Base-by-base conservation (phyloP, 1,284 basidiomycete genomes). In the Anthracocystis setariae region DNA sequence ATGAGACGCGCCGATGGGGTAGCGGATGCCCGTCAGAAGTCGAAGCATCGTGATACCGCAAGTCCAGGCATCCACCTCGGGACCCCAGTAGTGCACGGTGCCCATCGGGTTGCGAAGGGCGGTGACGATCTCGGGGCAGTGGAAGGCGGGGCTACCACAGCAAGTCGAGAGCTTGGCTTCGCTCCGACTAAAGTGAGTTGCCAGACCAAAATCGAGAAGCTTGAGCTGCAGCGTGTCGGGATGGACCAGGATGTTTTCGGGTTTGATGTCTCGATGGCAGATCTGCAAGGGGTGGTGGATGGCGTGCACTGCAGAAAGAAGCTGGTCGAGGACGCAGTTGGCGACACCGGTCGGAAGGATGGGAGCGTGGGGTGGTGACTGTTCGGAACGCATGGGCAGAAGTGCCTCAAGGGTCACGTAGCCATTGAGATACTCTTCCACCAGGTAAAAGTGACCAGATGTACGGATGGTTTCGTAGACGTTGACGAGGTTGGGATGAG, bases 1-100 rank as follows among this genome's bases (percentile, higher is more conserved):
- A 70, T 87, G 87, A 7, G 83, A 79, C 3, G 86, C 83, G 3
- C 87, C 87, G 49, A 88, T 82, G 1, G 87, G 87, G 64, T 87
- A 88, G 21, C 85, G 84, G 37, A 81, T 75, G 20, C 86, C 84
- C 0, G 85, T 82, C n/a, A 87, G 78, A 25, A 86, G 83, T 15
- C 86, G 83, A 8, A 88, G 82, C 62, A 87, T 75, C 5, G 86
- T 86, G 23, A 88, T 80, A 9, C 86, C 87, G 61, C 86, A 84
- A 39, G 86, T 87, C 87, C 87, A 88, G 50, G 86, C 85, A 73
- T 88, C 87, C 46, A 88, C 83, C 57, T 88, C 87, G 32, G 87
- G 87, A 0, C 86, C 86, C 82, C 77, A 73, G 55, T 80, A 75
- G 5, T 83, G 82, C n/a, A 86, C 83, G 3, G 81, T 82, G 5